phyloP scores from a whole-genome alignment of 192 early-diverging fungal species.

The Dissophora globulifera region DNA sequence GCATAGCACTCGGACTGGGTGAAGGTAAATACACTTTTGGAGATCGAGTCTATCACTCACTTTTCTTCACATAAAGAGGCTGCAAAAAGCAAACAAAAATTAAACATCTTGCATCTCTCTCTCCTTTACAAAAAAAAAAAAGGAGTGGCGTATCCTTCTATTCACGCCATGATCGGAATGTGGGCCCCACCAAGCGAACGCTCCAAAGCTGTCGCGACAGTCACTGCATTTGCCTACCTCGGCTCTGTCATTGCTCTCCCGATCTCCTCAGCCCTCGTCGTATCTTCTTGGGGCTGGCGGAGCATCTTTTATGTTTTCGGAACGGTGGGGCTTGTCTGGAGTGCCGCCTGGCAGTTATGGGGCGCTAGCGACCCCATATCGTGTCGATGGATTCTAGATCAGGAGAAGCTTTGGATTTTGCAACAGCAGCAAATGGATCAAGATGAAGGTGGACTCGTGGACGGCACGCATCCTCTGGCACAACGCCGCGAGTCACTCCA shows the following conservation, averaged over 20 bases:
- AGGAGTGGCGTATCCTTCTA: conserved; percentile 48
- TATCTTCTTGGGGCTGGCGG: conserved; percentile 52
- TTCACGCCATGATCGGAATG: conserved; percentile 47
- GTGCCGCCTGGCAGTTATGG: conserved; percentile 44
- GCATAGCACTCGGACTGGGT: conserved; percentile 47
- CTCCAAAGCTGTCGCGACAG: conserved; percentile 44
- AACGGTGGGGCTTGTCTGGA: conserved; percentile 37
- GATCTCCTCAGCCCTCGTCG: conserved; percentile 45
- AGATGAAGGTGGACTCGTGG: too few relatives aligned
- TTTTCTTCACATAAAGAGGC: too few relatives aligned
- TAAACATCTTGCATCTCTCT: too few relatives aligned
- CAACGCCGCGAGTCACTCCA: too few relatives aligned
- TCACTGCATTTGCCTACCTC: conserved; percentile 38
- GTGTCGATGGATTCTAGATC: conserved; percentile 25
- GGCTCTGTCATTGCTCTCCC: conserved; percentile 54
- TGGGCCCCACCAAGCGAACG: conserved; percentile 51
- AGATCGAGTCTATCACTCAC: too few relatives aligned
- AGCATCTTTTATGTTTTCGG: conserved; percentile 57
- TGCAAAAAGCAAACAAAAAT: too few relatives aligned
- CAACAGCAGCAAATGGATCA: conserved; percentile 27
- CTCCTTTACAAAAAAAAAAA: too few relatives aligned
- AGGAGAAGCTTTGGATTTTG: conserved; percentile 35
- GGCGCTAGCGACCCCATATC: conserved; percentile 37
- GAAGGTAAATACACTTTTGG: conserved; percentile 44
- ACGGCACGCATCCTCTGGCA: too few relatives aligned